Evolutionary conservation across 2,329 filamentous ascomycete species (phyloP).

Genomic region (Tolypocladium cylindrosporum): DNA sequence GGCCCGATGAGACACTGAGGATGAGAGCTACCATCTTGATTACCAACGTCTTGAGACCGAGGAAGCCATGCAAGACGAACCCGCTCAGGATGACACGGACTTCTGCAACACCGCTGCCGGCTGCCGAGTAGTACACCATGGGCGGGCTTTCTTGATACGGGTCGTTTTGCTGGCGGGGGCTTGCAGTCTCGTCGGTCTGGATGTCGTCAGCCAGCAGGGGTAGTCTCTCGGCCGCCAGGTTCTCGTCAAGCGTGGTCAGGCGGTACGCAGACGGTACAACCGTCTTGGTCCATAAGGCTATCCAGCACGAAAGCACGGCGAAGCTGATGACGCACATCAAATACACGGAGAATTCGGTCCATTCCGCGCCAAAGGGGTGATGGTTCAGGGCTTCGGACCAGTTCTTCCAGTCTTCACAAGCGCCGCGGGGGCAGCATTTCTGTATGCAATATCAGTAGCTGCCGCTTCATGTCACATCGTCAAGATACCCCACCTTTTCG

Average conservation of each 20-base stretch:
- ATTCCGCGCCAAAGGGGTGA: conserved; percentile 36
- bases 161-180: conserved; percentile 29
- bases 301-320: conserved; percentile 60
- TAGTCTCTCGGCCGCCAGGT: conserved; percentile 60
- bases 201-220: conserved; percentile 28
- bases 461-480: background rate
- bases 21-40: conserved; percentile 78
- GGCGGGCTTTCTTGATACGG: conserved; percentile 38
- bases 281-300: conserved; percentile 87
- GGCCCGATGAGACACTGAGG: conserved; percentile 81
- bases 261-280: conserved; percentile 83
- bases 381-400: conserved; percentile 42
- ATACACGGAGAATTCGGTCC: conserved; percentile 72
- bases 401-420: conserved; percentile 44
- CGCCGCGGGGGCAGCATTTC: conserved; percentile 46
- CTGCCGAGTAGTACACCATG: conserved; percentile 92
- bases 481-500: conserved; percentile 43
- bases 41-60: conserved; percentile 77
- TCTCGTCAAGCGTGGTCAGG: conserved; percentile 83
- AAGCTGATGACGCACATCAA: conserved; percentile 61
- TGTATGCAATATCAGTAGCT: conserved; percentile 9
- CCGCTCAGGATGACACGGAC: conserved; percentile 97
- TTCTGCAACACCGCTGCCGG: conserved; percentile 92
- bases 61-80: conserved; percentile 91
- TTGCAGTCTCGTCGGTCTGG: conserved; percentile 32